Evolutionary conservation across 176 grass and related monocot genomes (phyloP).

Genomic region (Zea luxurians): DNA sequence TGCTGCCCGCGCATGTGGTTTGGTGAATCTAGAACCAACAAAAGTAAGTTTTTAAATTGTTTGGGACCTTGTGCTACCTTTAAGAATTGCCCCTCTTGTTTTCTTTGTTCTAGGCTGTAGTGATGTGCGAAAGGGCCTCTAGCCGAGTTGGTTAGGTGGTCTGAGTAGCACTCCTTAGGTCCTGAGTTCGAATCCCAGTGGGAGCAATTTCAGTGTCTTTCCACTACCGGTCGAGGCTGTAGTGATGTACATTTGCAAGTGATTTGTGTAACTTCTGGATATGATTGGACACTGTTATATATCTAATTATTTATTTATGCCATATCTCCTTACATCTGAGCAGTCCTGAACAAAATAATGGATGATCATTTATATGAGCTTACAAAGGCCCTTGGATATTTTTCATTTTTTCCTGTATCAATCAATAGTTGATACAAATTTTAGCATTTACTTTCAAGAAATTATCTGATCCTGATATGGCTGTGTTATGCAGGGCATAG

Average conservation of each 20-base stretch:
- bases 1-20: slow-evolving; percentile 94
- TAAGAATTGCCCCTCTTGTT: neutral
- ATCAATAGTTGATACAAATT: neutral
- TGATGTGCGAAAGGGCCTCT: too few species aligned
- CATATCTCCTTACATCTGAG: neutral
- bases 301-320: neutral
- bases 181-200: too few species aligned
- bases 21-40: slow-evolving; percentile 94
- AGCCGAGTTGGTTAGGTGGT: too few species aligned
- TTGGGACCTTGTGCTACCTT: neutral
- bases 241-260: slow-evolving; percentile 3
- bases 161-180: too few species aligned
- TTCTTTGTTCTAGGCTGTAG: neutral
- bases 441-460: neutral
- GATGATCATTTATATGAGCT: neutral
- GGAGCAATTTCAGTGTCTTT: too few species aligned
- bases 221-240: too few species aligned
- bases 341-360: neutral
- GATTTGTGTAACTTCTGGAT: slow-evolving; percentile 13
- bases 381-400: neutral
- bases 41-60: slow-evolving; percentile 52
- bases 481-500: slow-evolving; percentile 64
- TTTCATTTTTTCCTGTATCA: neutral
- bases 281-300: slow-evolving; percentile 1
- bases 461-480: slow-evolving; percentile 21